Evolutionary conservation across 192 early-diverging fungal genomes (phyloP).

Genomic region (Haplosporangium gracile): DNA sequence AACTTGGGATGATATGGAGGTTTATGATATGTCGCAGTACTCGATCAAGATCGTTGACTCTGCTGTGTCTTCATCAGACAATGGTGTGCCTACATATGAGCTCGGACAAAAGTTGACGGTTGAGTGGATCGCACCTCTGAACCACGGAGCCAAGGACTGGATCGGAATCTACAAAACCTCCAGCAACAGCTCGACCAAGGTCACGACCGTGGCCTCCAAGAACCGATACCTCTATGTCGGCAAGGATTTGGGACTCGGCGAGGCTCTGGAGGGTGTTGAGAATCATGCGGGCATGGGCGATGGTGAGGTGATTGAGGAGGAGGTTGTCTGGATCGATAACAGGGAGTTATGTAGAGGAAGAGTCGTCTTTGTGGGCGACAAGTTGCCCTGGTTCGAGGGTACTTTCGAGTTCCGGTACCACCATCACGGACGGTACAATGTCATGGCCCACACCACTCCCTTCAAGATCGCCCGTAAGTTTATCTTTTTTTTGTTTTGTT

Average conservation of each 20-base stretch:
- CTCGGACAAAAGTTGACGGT: conserved; percentile 86
- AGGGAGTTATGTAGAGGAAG: conserved; percentile 38
- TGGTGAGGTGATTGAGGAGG: conserved; percentile 41
- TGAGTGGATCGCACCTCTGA: conserved; percentile 81
- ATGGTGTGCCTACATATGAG: conserved; percentile 59
- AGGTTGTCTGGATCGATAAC: conserved; percentile 43
- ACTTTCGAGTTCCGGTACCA: conserved; percentile 94
- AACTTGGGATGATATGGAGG: conserved; percentile 58
- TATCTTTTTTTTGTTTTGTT: neutral
- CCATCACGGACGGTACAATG: conserved; percentile 87
- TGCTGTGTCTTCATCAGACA: conserved; percentile 4
- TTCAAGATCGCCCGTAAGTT: conserved; percentile 82
- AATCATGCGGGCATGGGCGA: conserved; percentile 62
- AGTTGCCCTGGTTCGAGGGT: conserved; percentile 89
- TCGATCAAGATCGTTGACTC: conserved; percentile 47
- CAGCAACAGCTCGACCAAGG: conserved; percentile 77
- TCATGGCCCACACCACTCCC: conserved; percentile 78
- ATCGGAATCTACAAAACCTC: conserved; percentile 90
- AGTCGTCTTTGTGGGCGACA: conserved; percentile 74
- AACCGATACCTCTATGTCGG: conserved; percentile 78
- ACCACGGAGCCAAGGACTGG: conserved; percentile 87
- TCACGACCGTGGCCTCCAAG: conserved; percentile 84
- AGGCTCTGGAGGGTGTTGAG: conserved; percentile 67
- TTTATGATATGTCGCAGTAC: conserved; percentile 59
- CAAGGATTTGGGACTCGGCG: conserved; percentile 62